Evolutionary conservation across 2,329 filamentous ascomycete genomes (phyloP), one percentile per base, ranked within the genome.

Genomic region (Trichoderma sp.): DNA sequence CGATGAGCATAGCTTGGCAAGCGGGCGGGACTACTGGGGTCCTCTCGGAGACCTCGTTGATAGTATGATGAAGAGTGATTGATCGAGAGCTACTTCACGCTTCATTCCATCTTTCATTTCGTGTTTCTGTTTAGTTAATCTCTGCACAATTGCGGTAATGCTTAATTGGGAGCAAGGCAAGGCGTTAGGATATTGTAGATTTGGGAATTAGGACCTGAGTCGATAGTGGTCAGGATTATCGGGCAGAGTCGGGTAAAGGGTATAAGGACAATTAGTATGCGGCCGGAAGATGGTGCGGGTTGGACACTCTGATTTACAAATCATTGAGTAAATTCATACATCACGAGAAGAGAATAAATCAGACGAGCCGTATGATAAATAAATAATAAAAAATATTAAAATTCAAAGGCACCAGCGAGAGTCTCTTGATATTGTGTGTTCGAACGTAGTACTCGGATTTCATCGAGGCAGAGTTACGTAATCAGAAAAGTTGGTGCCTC

Each of bases 11-110:
- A 91, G 90, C 76, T 84, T 99, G 76, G 94, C 94, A 32, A 97
- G 91, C 78, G 96, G 95, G 65, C 95, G 97, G 83, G 96, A 99
- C 82, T 99, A 95, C 85, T 99, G 95, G 92, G 96, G 96, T 1
- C 96, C 96, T 13, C 82, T 99, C 71, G 95, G 95, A 12, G 96
- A 99, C 82, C 84, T 99, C 75, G 96, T 99, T 65, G 96, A 99
- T 81, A 98, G 94, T 81, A 99, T 99, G 95, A 83, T 98, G 84
- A 91, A 91, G 83, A 98, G 94, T 79, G 96, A 98, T 81, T 97
- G 77, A 86, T 6, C 34, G 57, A 50, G 36, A 39, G 64, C 15
- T 57, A 12, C 39, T 50, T 34, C 43, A 47, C 20, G 26, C 30
- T 55, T 39, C 30, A 26, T 23, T 57, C 17, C 34, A 30, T 28